Evolutionary conservation across 805 yeast species (phyloP).

Genomic region (Lipomyces yamadae): DNA sequence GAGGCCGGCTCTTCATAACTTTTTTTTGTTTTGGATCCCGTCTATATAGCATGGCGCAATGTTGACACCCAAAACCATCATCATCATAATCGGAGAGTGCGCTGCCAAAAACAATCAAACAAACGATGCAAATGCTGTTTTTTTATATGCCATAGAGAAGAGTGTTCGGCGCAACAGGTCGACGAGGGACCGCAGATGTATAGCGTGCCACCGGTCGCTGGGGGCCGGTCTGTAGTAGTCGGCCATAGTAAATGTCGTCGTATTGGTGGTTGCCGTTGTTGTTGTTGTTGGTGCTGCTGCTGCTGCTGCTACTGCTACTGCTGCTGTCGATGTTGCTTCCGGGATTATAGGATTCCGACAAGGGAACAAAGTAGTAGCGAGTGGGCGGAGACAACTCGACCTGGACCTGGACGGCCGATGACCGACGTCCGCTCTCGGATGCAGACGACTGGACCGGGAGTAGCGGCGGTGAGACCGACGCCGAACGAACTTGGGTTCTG

Average conservation of each 20-base stretch:
- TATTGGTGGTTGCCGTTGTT: not conserved
- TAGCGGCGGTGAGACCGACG: constrained; percentile 27
- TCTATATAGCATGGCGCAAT: too few species aligned
- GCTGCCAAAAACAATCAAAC: too few species aligned
- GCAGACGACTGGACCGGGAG: constrained; percentile 17
- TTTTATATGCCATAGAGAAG: not conserved
- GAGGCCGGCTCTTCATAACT: too few species aligned
- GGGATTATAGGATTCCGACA: not conserved
- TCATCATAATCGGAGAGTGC: too few species aligned
- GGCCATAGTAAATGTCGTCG: not conserved
- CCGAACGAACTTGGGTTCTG: constrained; percentile 15
- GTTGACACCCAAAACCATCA: too few species aligned
- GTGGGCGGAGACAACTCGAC: constrained; percentile 15
- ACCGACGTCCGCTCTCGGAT: constrained; percentile 28
- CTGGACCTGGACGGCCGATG: constrained; percentile 32
- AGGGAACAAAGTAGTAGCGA: constrained; percentile 19
- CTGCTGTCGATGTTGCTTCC: too few species aligned
- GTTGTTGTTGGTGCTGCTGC: too few species aligned
- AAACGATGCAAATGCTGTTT: too few species aligned
- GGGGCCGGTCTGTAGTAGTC: not conserved
- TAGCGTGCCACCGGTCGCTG: not conserved
- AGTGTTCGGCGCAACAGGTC: not conserved
- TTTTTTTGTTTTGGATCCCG: too few species aligned
- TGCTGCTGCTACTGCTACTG: too few species aligned
- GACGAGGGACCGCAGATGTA: not conserved